A percentile compares a stretch with the other conserved stretches of the same genome.
These are phyloP conservation scores for Cercospora sesami DNA, from an alignment of 2,329 filamentous ascomycete genomes.

Conservation along the genomic window DNA sequence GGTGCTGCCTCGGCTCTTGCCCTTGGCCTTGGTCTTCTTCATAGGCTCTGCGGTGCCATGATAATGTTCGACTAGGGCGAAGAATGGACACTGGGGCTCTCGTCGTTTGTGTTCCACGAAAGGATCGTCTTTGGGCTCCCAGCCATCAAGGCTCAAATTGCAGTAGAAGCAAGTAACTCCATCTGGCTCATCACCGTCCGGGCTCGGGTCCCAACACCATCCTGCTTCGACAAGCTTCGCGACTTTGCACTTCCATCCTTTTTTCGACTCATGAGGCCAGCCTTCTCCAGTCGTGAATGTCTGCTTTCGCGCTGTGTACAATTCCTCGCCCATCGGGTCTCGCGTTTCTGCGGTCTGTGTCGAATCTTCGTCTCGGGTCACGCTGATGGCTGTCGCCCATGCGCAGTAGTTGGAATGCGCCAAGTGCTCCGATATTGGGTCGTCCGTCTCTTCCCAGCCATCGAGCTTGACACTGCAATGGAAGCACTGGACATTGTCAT, in stretches of 20 bases:
- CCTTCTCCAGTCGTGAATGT: conserved; percentile 69
- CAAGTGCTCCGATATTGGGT: conserved; percentile 80
- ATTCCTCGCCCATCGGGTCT: conserved; percentile 69
- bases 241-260: conserved; percentile 84
- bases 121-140: conserved; percentile 91
- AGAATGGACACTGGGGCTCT: conserved; percentile 79
- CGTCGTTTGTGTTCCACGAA: conserved; percentile 84
- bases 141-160: conserved; percentile 83
- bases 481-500: conserved; percentile 89
- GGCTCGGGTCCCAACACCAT: conserved; percentile 87
- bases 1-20: conserved; percentile 31
- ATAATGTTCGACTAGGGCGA: conserved; percentile 61
- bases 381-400: conserved; percentile 72
- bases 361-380: conserved; percentile 55
- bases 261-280: conserved; percentile 89
- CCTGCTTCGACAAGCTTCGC: conserved; percentile 91
- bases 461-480: conserved; percentile 80
- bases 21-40: conserved; percentile 37
- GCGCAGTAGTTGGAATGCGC: conserved; percentile 80
- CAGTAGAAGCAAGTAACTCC: conserved; percentile 92
- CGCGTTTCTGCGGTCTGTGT: conserved; percentile 62
- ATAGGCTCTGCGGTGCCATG: conserved; percentile 24
- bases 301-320: conserved; percentile 73
- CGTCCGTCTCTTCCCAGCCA: conserved; percentile 87
- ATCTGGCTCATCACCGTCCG: conserved; percentile 70